Conservation (phyloP, 2,329 filamentous ascomycete species). For the Hypoxylon sp. region DNA sequence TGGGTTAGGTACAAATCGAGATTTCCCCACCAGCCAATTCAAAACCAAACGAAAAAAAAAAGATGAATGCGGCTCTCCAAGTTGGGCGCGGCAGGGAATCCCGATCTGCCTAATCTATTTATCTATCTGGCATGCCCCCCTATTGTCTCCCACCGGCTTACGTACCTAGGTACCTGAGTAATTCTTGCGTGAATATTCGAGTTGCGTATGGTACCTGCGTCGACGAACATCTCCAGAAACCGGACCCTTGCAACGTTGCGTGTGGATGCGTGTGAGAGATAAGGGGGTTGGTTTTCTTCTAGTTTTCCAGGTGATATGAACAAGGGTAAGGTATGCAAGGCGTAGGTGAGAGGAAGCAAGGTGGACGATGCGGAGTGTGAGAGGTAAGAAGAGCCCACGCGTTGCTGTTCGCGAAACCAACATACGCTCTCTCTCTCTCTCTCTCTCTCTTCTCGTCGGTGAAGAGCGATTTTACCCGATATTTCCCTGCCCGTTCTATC, state of each 20-base stretch:
- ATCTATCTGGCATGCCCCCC: constrained; percentile 2
- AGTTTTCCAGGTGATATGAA: not conserved
- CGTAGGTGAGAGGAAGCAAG: not conserved
- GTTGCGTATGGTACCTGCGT: constrained; percentile 16
- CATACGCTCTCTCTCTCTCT: not conserved
- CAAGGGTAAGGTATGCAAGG: not conserved
- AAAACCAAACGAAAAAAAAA: too few relatives aligned
- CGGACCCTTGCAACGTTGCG: constrained; percentile 14
- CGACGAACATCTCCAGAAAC: constrained; percentile 1
- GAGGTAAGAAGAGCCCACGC: not conserved
- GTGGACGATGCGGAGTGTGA: constrained; percentile 3
- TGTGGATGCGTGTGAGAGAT: not conserved
- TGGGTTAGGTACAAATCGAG: not conserved
- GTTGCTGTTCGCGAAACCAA: not conserved
- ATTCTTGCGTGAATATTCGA: not conserved
- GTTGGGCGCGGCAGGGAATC: too few relatives aligned
- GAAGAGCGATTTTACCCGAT: not conserved
- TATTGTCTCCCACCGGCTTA: constrained; percentile 16
- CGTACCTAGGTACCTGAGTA: not conserved
- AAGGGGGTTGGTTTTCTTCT: too few relatives aligned
- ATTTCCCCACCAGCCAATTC: not conserved
- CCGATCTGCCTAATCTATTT: too few relatives aligned
- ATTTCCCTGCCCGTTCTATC: too few relatives aligned
- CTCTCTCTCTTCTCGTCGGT: too few relatives aligned
- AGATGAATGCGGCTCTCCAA: not conserved